Percentiles rank a stretch among this genome's conserved stretches.
phyloP scores from a whole-genome alignment of 495 filamentous ascomycete species.

The Cladorrhinum samala region DNA sequence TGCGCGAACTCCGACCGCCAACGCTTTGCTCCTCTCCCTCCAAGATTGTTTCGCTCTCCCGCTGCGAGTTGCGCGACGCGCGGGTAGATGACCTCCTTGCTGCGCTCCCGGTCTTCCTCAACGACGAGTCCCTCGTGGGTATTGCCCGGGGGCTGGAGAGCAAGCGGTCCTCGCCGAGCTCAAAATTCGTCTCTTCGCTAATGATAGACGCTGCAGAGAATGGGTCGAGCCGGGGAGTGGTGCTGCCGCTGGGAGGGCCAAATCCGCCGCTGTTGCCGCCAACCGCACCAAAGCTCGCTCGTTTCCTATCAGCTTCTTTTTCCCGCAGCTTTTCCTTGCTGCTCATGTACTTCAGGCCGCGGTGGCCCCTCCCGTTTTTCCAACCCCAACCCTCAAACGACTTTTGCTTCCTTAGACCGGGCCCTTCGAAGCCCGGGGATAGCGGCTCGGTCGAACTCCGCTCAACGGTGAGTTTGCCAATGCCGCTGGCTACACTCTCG shows the following conservation, averaged over 20 bases:
- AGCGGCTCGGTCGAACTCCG: conserved; percentile 32
- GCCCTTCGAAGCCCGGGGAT: conserved; percentile 31
- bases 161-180: conserved; percentile 12
- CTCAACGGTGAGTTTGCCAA: conserved; percentile 55
- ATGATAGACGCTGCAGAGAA: conserved; percentile 48
- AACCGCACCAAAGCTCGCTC: conserved; percentile 34
- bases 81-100: conserved; percentile 37
- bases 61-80: conserved; percentile 32
- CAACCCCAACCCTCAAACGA: conserved; percentile 50
- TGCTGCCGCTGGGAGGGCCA: conserved; percentile 12
- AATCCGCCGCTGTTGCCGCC: conserved; percentile 28
- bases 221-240: conserved; percentile 35
- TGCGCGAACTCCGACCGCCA: conserved; percentile 8
- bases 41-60: conserved; percentile 37
- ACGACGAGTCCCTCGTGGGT: conserved; percentile 61
- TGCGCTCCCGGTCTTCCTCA: conserved; percentile 48
- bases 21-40: conserved; percentile 28
- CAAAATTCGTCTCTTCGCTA: conserved; percentile 40
- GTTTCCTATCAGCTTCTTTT: conserved; percentile 47
- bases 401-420: conserved; percentile 33
- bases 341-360: conserved; percentile 54
- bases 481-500: conserved; percentile 57
- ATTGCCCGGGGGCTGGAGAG: conserved; percentile 42
- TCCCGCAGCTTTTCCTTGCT: conserved; percentile 52
- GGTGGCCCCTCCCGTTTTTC: conserved; percentile 44